Evolutionary conservation across 2,329 filamentous ascomycete species (phyloP), one percentile per base, ranked within the genome.

Genomic region (Coniochaeta sp.): DNA sequence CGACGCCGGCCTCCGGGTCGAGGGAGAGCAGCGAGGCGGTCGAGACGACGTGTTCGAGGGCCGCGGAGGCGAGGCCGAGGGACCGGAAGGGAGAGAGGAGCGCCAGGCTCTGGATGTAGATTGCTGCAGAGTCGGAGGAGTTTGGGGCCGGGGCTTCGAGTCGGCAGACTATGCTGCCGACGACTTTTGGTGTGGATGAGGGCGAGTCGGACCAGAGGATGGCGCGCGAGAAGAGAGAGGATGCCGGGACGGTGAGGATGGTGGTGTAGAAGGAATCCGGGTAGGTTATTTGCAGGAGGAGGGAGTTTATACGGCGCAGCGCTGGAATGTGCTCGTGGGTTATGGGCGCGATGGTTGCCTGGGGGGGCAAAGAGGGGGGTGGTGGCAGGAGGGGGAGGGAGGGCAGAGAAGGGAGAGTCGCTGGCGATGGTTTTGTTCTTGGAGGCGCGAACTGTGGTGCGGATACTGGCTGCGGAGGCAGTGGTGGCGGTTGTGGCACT

Each of bases 81-180:
- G 75, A 73, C 26, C 86, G 80, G 71, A 87, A 89, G 0, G 86
- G 86, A 8, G 85, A 82, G 14, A 88, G 79, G 1, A 89, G 76
- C 44, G 81, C 81, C 1, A 89, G 78, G 4, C 83, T 86, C 68
- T 87, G 86, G 65, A 89, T 83, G 72, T 89, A 89, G 7, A 89
- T 74, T 62, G 78, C 79, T 22, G 44, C 7, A 3, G 47, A 22
- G 19, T 4, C 4, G 22, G 62, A 81, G 75, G 60, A 73, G 65
- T 5, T 70, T 61, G 22, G 66, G 61, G 19, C 64, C 66, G 54
- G 60, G 4, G 55, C 42, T 65, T 88, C 85, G 56, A 86, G 72
- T n/a, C 83, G 82, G 69, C 84, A 87, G 62, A 88, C 79, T 44
- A 89, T 73, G 38, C 82, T 84, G 59, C 86, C 86, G 40, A 89